Percentiles rank a stretch among this genome's conserved stretches.
Evolutionary conservation across 129 eudicot genomes (phyloP).

Genomic region (Flaveria sonorensis): DNA sequence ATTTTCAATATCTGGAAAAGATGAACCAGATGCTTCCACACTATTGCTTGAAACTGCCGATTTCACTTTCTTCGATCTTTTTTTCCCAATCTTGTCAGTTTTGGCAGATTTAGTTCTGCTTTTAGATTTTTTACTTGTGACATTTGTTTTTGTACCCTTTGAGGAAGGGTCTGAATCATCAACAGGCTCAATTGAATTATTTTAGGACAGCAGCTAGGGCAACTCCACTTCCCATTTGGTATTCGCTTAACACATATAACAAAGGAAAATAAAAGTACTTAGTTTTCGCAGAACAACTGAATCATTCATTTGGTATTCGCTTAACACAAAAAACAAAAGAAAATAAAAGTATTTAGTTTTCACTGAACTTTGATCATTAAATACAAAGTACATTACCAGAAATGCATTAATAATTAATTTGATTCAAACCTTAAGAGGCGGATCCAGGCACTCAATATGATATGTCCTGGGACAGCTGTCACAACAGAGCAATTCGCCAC

Average conservation of each 20-base stretch:
- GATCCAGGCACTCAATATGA: constrained; percentile 81
- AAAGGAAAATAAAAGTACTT: constrained; percentile 5
- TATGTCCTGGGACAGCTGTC: constrained; percentile 81
- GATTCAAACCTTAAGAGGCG: constrained; percentile 78
- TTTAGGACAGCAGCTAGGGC: constrained; percentile 58
- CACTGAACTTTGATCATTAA: background rate
- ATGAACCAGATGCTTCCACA: constrained; percentile 29
- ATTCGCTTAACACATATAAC: constrained; percentile 45
- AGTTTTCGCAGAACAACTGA: background rate
- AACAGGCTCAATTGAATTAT: constrained; percentile 25
- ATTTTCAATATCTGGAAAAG: constrained; percentile 31
- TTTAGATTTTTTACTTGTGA: constrained; percentile 48
- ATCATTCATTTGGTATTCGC: no score
- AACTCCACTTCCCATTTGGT: constrained; percentile 83
- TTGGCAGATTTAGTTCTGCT: constrained; percentile 39
- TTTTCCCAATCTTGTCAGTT: constrained; percentile 50
- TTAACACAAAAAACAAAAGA: constrained; percentile 16
- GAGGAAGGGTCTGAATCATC: constrained; percentile 37
- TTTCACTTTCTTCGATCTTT: constrained; percentile 48
- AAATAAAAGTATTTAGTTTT: constrained; percentile 6
- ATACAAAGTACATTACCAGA: background rate
- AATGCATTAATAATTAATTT: constrained; percentile 16
- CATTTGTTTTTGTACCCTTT: constrained; percentile 60
- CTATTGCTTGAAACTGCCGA: constrained; percentile 15
- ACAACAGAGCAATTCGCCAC: constrained; percentile 88